Evolutionary conservation across 768 basidiomycete genomes (phyloP).

Genomic region (Antrodiella citrinella): DNA sequence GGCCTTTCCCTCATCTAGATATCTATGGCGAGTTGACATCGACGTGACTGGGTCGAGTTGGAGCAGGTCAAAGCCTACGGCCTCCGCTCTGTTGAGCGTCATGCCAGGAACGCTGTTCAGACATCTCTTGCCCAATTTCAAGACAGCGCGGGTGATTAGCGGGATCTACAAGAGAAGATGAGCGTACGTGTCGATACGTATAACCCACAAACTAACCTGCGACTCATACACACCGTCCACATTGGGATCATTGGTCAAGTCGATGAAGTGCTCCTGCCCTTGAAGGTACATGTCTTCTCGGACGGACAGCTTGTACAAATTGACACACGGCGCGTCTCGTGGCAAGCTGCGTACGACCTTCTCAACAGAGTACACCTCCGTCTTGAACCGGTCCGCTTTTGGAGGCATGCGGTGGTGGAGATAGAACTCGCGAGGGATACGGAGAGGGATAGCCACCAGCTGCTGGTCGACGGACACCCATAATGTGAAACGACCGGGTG

Average conservation of each 20-base stretch:
- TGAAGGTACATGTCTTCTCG: slow-evolving; percentile 79
- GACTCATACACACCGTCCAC: slow-evolving; percentile 93
- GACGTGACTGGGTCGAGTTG: slow-evolving; percentile 64
- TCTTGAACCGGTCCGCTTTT: slow-evolving; percentile 57
- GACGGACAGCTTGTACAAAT: slow-evolving; percentile 79
- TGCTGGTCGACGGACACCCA: slow-evolving; percentile 83
- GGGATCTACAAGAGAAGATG: slow-evolving; percentile 50
- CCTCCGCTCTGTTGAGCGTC: slow-evolving; percentile 77
- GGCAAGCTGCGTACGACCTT: slow-evolving; percentile 75
- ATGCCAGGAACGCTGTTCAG: slow-evolving; percentile 52
- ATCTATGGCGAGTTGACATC: slow-evolving; percentile 53
- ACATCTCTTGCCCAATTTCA: slow-evolving; percentile 83
- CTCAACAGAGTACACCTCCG: slow-evolving; percentile 61
- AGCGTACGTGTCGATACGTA: neutral
- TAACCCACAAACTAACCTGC: slow-evolving; percentile 46
- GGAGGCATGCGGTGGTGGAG: slow-evolving; percentile 75
- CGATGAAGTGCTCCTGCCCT: slow-evolving; percentile 85
- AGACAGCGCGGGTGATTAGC: slow-evolving; percentile 68
- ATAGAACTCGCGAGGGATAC: slow-evolving; percentile 89
- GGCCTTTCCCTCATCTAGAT: slow-evolving; percentile 63
- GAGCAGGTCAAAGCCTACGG: slow-evolving; percentile 71
- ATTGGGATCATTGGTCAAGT: slow-evolving; percentile 87
- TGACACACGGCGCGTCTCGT: slow-evolving; percentile 61
- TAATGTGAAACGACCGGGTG: slow-evolving; percentile 74
- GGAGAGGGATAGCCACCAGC: slow-evolving; percentile 71